Conservation (phyloP, 345 rosid genomes). For the Dipteronia dyeriana region DNA sequence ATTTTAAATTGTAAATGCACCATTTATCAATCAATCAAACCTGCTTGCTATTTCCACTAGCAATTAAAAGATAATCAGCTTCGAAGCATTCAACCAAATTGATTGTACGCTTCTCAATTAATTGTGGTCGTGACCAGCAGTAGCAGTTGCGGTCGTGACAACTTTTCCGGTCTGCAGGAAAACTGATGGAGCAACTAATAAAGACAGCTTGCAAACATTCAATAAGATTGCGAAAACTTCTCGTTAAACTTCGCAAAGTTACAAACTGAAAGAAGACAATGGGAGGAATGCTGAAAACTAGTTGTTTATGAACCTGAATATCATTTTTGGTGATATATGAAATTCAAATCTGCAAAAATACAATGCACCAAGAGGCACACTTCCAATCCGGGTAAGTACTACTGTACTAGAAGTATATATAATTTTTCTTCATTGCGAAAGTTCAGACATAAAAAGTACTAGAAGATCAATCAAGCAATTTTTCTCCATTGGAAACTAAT, state of each 20-base stretch:
- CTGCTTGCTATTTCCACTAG: conserved; percentile 87
- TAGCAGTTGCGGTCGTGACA: conserved; percentile 53
- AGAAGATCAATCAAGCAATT: too few species aligned
- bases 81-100: conserved; percentile 51
- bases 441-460: too few species aligned
- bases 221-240: conserved; percentile 7
- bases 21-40: conserved; percentile 34
- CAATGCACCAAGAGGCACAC: not conserved
- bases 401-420: too few species aligned
- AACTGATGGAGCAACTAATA: conserved; percentile 48
- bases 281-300: not conserved
- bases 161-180: conserved; percentile 76
- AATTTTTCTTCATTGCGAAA: too few species aligned
- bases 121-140: conserved; percentile 51
- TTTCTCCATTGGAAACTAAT: too few species aligned
- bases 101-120: conserved; percentile 59
- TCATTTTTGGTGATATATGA: not conserved
- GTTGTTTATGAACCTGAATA: not conserved
- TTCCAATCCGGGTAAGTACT: not conserved
- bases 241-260: not conserved
- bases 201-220: conserved; percentile 12
- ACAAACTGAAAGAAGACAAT: not conserved
- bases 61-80: conserved; percentile 79
- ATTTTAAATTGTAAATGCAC: conserved; percentile 12
- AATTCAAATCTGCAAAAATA: not conserved